A percentile compares a stretch with the other conserved stretches of the same genome.
These are phyloP conservation scores for Musa beccarii DNA, from an alignment of 176 grass and related monocot genomes.

Conservation along the genomic window DNA sequence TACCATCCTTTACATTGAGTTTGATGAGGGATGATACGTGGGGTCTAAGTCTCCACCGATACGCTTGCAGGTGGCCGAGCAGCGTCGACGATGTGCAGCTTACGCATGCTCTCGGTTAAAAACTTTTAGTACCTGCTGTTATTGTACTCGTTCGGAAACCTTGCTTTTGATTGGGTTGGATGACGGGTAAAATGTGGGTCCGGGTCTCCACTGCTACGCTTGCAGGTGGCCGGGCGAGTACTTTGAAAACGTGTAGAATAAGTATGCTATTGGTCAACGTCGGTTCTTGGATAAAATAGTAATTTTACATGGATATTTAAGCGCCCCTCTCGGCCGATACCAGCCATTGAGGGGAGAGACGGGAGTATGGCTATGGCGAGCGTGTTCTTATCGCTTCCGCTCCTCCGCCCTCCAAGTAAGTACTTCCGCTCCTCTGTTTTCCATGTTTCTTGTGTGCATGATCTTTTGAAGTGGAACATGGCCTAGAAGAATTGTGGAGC, in stretches of 20 bases:
- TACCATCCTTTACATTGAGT: too few species aligned
- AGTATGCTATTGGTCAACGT: too few species aligned
- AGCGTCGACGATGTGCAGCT: neutral
- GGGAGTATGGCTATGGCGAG: neutral
- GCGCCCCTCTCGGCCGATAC: neutral
- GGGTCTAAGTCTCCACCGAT: neutral
- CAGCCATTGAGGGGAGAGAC: neutral
- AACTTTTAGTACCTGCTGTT: too few species aligned
- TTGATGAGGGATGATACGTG: neutral
- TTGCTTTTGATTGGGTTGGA: too few species aligned
- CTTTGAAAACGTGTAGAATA: too few species aligned
- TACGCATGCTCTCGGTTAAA: too few species aligned
- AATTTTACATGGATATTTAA: neutral
- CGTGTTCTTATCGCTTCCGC: slow-evolving; percentile 5
- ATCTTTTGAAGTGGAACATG: neutral
- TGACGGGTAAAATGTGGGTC: too few species aligned
- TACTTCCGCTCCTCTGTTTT: neutral
- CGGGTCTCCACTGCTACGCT: too few species aligned
- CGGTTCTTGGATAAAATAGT: neutral
- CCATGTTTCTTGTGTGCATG: neutral
- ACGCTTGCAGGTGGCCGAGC: neutral
- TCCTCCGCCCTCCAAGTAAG: neutral
- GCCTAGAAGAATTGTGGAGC: neutral
- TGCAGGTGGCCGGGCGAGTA: too few species aligned
- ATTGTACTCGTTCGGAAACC: too few species aligned